Conservation (phyloP, 2,329 filamentous ascomycete genomes). For the Claviceps spartinae region DNA sequence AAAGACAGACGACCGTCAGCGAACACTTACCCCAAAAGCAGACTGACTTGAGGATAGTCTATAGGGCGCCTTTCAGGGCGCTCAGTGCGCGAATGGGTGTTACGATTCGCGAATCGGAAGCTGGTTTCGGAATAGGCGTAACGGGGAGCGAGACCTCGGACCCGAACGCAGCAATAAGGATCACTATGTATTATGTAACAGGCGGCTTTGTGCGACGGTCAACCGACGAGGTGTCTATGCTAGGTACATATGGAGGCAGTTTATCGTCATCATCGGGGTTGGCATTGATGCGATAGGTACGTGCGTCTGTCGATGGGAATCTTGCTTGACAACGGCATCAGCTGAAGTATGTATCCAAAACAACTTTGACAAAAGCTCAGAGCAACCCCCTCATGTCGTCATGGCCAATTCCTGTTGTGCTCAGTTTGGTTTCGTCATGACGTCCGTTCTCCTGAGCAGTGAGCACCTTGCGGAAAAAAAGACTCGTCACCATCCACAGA, state of each 20-base stretch:
- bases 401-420: background rate
- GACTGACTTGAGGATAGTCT: background rate
- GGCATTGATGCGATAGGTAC: too few species aligned
- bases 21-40: background rate
- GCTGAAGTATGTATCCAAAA: too few species aligned
- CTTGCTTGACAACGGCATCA: too few species aligned
- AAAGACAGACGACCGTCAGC: background rate
- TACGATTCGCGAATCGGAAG: background rate
- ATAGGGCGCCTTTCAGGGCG: background rate
- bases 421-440: background rate
- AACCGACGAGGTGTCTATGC: too few species aligned
- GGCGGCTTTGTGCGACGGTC: too few species aligned
- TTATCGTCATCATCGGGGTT: too few species aligned
- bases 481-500: background rate
- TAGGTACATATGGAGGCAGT: too few species aligned
- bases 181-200: too few species aligned
- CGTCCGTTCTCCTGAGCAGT: background rate
- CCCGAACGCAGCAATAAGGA: too few species aligned
- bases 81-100: background rate
- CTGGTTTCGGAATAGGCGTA: background rate
- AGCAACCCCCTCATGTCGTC: background rate
- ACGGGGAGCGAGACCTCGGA: too few species aligned
- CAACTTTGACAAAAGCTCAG: too few species aligned
- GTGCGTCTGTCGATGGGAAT: too few species aligned
- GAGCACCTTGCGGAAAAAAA: background rate